Percentiles rank a stretch among this genome's conserved stretches.
Evolutionary conservation across 2,329 filamentous ascomycete genomes (phyloP).

Genomic region (Metarhizium rileyi): DNA sequence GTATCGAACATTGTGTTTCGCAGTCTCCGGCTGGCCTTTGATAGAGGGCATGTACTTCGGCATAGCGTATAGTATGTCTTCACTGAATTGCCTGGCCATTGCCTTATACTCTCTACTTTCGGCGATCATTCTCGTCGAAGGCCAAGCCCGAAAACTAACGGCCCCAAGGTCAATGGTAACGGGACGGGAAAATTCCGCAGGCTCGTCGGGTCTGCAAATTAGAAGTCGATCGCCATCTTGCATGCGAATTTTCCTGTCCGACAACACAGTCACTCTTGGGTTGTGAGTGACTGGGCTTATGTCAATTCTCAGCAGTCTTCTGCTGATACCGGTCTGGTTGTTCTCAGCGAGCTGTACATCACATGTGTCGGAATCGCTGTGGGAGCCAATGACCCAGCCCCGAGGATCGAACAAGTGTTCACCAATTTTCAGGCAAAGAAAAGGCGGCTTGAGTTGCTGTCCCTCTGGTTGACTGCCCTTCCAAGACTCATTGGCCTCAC

Average conservation of each 20-base stretch:
- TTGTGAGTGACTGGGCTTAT: not conserved
- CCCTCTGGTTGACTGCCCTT: not conserved
- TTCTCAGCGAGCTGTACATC: constrained; percentile 3
- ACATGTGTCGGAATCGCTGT: constrained; percentile 6
- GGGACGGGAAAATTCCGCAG: not conserved
- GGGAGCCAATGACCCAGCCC: constrained; percentile 7
- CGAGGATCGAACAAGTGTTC: constrained; percentile 7
- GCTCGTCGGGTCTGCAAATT: not conserved
- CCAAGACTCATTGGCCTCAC: not conserved
- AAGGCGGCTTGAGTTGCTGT: not conserved
- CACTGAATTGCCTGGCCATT: not conserved
- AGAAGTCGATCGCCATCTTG: not conserved
- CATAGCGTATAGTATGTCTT: not conserved
- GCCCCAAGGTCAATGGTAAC: not conserved
- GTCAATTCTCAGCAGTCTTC: not conserved
- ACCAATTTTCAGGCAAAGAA: constrained; percentile 5
- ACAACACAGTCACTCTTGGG: not conserved
- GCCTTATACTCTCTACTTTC: not conserved
- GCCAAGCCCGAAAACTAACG: not conserved
- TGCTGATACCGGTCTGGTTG: constrained; percentile 5
- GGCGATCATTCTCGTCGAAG: not conserved
- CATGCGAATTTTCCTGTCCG: not conserved
- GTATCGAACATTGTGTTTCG: not conserved
- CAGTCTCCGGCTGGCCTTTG: not conserved
- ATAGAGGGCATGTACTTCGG: not conserved